A percentile compares a stretch with the other conserved stretches of the same genome.
Conservation (phyloP, 345 rosid genomes). For the Citrus sp. region DNA sequence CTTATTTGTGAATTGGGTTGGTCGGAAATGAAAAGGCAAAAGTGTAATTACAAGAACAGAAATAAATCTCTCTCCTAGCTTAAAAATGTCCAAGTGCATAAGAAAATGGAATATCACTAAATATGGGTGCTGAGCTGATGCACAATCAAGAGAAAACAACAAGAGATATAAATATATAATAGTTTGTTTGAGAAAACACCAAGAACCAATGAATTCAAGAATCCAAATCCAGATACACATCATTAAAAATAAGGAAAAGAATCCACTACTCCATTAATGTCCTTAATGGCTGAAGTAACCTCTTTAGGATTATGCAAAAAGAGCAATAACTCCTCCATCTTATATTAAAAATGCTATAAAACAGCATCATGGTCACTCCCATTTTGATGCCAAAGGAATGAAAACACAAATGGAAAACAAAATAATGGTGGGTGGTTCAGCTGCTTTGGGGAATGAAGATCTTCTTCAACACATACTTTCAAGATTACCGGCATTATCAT, state of each 20-base stretch:
- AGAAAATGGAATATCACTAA: too few relatives aligned
- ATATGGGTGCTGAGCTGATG: not conserved
- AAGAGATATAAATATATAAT: not conserved
- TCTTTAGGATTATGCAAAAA: not conserved
- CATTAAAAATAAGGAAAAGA: slow-evolving; percentile 9
- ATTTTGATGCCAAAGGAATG: not conserved
- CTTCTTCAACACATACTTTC: slow-evolving; percentile 37
- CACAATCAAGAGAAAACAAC: not conserved
- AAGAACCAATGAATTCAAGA: slow-evolving; percentile 8
- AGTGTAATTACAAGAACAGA: too few relatives aligned
- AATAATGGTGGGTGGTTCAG: not conserved
- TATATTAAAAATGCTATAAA: not conserved
- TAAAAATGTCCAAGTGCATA: too few relatives aligned
- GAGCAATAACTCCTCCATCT: not conserved
- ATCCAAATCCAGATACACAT: not conserved
- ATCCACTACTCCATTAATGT: slow-evolving; percentile 18
- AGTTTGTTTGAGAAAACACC: not conserved
- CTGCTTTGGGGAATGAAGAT: slow-evolving; percentile 26
- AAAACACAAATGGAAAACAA: not conserved
- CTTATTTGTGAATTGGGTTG: too few relatives aligned
- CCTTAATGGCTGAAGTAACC: slow-evolving; percentile 10
- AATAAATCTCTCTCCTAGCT: too few relatives aligned
- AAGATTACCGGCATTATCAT: slow-evolving; percentile 44
- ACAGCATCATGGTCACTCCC: not conserved
- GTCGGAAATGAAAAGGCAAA: too few relatives aligned